Evolutionary conservation across 345 rosid genomes (phyloP).

Genomic region (Gossypium raimondii): DNA sequence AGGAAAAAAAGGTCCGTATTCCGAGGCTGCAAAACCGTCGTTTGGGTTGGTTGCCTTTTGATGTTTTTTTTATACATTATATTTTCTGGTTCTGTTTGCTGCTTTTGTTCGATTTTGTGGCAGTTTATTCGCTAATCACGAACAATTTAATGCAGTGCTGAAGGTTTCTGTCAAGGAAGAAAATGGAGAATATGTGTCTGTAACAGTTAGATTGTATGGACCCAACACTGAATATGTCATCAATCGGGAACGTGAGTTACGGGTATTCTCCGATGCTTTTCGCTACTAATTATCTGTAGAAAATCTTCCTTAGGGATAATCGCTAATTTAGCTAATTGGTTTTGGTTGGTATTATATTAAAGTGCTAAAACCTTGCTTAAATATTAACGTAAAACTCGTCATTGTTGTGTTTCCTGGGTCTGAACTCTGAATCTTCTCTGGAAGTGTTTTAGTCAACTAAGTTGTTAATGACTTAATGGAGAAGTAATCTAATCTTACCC

Average conservation of each 20-base stretch:
- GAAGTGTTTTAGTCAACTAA: constrained; percentile 11
- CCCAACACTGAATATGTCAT: constrained; percentile 90
- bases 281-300: neutral
- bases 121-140: neutral
- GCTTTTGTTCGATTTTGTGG: neutral
- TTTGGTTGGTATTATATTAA: neutral
- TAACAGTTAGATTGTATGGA: constrained; percentile 82
- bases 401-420: neutral
- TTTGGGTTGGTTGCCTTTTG: neutral
- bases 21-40: neutral
- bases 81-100: neutral
- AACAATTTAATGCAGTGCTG: constrained; percentile 44
- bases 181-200: constrained; percentile 38
- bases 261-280: constrained; percentile 34
- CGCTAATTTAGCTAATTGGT: neutral
- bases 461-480: constrained; percentile 1
- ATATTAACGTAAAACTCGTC: neutral
- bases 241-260: constrained; percentile 68
- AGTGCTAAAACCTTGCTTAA: neutral
- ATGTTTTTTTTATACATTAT: neutral
- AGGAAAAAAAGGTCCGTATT: neutral
- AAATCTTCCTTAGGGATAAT: neutral
- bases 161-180: constrained; percentile 82
- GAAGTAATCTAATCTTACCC: neutral
- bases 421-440: neutral